Conservation (phyloP, 2,329 filamentous ascomycete species). For the Cryphonectria radicalis region DNA sequence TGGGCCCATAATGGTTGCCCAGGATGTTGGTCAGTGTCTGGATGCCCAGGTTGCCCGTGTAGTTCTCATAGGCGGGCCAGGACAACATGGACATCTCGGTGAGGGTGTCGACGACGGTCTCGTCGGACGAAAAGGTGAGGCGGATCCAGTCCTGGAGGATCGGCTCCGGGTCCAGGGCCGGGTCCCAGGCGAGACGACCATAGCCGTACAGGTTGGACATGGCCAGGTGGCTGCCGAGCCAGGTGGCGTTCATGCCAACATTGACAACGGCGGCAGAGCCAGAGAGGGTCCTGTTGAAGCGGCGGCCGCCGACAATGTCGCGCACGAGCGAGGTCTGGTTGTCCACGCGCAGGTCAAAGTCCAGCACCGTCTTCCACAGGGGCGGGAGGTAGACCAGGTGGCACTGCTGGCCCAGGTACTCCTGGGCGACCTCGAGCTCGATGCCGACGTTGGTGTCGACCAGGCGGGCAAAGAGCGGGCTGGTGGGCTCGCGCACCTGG, state of each 20-base stretch:
- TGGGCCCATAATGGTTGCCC: conserved; percentile 69
- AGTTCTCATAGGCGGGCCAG: conserved; percentile 73
- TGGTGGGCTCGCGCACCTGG: conserved; percentile 70
- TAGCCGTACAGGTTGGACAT: conserved; percentile 76
- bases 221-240: conserved; percentile 70
- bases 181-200: conserved; percentile 69
- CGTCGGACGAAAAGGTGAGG: conserved; percentile 65
- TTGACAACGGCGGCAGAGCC: conserved; percentile 71
- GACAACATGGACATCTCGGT: conserved; percentile 68
- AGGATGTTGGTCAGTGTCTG: conserved; percentile 72
- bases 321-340: conserved; percentile 58
- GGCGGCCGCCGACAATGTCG: conserved; percentile 64
- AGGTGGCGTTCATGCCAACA: conserved; percentile 67
- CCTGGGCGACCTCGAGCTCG: conserved; percentile 69
- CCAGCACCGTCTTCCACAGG: conserved; percentile 69
- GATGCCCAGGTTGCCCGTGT: conserved; percentile 71
- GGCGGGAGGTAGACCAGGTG: conserved; percentile 72
- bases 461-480: conserved; percentile 64
- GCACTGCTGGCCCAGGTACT: conserved; percentile 72
- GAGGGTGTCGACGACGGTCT: conserved; percentile 60
- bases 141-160: conserved; percentile 70
- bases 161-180: conserved; percentile 49
- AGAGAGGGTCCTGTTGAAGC: conserved; percentile 59
- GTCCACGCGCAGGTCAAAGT: conserved; percentile 69
- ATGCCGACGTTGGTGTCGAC: conserved; percentile 54